Evolutionary conservation across 1,139 yeast species (phyloP).

Genomic region (Geotrichum carabidarum): DNA sequence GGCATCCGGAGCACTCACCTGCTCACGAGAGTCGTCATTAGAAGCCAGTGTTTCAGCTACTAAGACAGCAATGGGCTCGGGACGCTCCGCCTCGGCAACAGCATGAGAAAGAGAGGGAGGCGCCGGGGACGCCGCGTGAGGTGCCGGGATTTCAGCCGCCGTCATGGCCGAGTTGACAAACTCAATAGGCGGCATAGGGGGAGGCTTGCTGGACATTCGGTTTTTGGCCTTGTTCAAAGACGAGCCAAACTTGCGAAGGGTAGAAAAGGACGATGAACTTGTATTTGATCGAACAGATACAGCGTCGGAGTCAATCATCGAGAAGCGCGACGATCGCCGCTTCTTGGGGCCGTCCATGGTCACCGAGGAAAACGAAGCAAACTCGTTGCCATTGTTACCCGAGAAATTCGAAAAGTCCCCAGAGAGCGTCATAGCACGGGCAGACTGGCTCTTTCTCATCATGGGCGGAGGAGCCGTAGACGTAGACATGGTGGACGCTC

Average conservation of each 20-base stretch:
- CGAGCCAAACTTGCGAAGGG: conserved; percentile 25
- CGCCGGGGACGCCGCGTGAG: background rate
- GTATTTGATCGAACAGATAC: conserved; percentile 28
- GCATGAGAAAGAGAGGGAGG: conserved; percentile 27
- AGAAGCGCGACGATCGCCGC: conserved; percentile 9
- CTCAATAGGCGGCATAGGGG: conserved; percentile 3
- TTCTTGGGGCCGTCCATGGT: conserved; percentile 5
- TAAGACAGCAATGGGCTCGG: background rate
- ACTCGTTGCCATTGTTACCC: conserved; percentile 8
- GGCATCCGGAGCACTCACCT: conserved; percentile 5
- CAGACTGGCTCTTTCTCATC: conserved; percentile 8
- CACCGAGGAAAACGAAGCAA: conserved; percentile 17
- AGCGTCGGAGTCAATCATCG: conserved; percentile 23
- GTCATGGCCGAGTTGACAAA: conserved; percentile 7
- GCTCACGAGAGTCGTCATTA: conserved; percentile 3
- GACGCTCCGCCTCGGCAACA: conserved; percentile 26
- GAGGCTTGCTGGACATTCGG: conserved; percentile 2
- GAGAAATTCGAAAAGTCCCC: background rate
- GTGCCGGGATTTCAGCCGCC: background rate
- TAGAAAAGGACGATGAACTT: conserved; percentile 31
- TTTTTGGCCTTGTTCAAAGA: conserved; percentile 18
- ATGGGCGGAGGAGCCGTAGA: background rate
- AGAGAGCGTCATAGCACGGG: conserved; percentile 7
- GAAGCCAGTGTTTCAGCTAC: background rate
- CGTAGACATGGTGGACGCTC: conserved; percentile 10